These are phyloP conservation scores for Melampsora larici-populina DNA, from an alignment of 1,284 basidiomycete species.

Conservation along the genomic window DNA sequence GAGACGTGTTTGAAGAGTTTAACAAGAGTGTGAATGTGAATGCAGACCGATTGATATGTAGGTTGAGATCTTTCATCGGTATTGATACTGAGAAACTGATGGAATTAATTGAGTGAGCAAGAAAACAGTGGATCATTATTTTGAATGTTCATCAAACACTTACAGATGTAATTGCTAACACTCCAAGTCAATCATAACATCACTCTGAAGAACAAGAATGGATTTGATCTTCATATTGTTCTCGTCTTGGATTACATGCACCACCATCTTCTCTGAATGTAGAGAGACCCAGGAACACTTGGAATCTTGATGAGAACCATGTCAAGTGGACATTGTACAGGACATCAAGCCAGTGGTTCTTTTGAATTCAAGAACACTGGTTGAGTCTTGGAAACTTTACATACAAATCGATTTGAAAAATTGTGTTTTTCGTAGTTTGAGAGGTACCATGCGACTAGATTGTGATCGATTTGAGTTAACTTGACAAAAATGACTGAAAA, in stretches of 20 bases:
- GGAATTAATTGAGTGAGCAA: not conserved
- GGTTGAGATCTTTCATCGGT: not conserved
- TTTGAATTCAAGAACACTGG: conserved; percentile 4
- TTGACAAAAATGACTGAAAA: conserved; percentile 10
- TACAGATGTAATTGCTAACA: not conserved
- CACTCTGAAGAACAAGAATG: conserved; percentile 9
- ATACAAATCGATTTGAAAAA: not conserved
- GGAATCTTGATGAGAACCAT: not conserved
- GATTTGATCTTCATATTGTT: conserved; percentile 23
- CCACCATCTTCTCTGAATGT: no score
- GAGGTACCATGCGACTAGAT: not conserved
- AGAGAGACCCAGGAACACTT: no score
- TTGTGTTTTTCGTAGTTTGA: no score
- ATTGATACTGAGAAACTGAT: conserved; percentile 7
- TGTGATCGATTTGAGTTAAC: not conserved
- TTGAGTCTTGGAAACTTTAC: not conserved
- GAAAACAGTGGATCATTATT: no score
- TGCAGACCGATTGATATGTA: conserved; percentile 5
- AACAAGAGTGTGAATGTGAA: conserved; percentile 3
- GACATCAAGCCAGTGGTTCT: not conserved
- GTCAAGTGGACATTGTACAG: no score
- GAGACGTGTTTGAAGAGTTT: not conserved
- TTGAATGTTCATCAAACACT: no score
- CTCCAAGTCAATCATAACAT: conserved; percentile 10
- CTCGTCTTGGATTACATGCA: no score